Conservation (phyloP, 1,284 basidiomycete species). For the Meripilus lineatus region DNA sequence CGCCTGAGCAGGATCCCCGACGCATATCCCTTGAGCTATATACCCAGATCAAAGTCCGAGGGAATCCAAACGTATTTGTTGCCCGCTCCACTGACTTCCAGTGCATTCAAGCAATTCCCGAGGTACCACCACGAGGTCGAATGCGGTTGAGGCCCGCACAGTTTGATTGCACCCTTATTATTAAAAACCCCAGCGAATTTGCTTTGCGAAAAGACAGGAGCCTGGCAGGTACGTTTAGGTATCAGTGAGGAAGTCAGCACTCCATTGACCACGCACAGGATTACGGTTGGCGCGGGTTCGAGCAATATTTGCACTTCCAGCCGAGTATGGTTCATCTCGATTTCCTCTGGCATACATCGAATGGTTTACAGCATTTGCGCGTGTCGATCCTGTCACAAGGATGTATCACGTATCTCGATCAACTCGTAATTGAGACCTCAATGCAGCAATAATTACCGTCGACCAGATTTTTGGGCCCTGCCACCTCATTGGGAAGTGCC, state of each 20-base stretch:
- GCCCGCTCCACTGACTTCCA: neutral
- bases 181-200: slow-evolving; percentile 7
- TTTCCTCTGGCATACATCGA: slow-evolving; percentile 11
- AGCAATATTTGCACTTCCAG: slow-evolving; percentile 10
- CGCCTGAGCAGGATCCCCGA: no score
- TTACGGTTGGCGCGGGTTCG: slow-evolving; percentile 9
- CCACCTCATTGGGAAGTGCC: slow-evolving; percentile 10
- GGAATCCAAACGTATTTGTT: slow-evolving; percentile 7
- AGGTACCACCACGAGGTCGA: neutral
- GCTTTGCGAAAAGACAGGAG: neutral
- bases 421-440: slow-evolving; percentile 7
- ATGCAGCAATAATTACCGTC: slow-evolving; percentile 8
- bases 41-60: slow-evolving; percentile 10
- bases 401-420: slow-evolving; percentile 9
- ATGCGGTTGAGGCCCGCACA: neutral
- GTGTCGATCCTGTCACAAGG: slow-evolving; percentile 2
- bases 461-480: slow-evolving; percentile 8
- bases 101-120: slow-evolving; percentile 7
- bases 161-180: slow-evolving; percentile 6
- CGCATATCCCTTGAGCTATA: no score
- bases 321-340: slow-evolving; percentile 3
- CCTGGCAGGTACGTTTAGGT: slow-evolving; percentile 2
- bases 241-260: neutral
- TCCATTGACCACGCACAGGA: slow-evolving; percentile 4
- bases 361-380: slow-evolving; percentile 11